A percentile compares a stretch with the other conserved stretches of the same genome.
Evolutionary conservation across 129 eudicot genomes (phyloP).

Genomic region (Chrysanthemum makinoi): DNA sequence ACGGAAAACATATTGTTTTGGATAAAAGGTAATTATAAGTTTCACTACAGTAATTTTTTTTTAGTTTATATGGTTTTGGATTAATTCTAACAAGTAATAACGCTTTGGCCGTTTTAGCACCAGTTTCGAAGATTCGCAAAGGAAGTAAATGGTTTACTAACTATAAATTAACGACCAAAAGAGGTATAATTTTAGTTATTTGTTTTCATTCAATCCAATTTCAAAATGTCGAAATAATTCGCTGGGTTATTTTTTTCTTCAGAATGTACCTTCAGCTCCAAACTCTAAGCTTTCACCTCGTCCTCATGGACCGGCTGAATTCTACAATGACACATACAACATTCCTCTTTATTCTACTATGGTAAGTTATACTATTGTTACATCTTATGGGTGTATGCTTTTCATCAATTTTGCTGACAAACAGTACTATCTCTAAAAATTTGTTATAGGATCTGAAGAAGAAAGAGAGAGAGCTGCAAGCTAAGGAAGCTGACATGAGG

Average conservation of each 20-base stretch:
- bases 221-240: neutral
- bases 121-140: too few species aligned
- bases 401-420: neutral
- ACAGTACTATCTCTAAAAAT: conserved; percentile 7
- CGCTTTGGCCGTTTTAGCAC: too few species aligned
- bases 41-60: too few species aligned
- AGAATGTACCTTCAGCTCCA: conserved; percentile 77
- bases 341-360: conserved; percentile 72
- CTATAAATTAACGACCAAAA: too few species aligned
- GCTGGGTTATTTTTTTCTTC: conserved; percentile 13
- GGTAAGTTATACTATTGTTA: conserved; percentile 35
- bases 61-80: too few species aligned
- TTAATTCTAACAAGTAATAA: too few species aligned
- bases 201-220: neutral
- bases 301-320: conserved; percentile 94
- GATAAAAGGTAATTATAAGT: too few species aligned
- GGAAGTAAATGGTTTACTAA: too few species aligned
- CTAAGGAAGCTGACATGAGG: conserved; percentile 80
- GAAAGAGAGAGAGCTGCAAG: conserved; percentile 87
- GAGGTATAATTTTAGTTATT: too few species aligned
- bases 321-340: conserved; percentile 71
- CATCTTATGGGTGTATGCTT: conserved; percentile 2
- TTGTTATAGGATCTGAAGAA: conserved; percentile 65
- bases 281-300: conserved; percentile 83
- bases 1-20: too few species aligned